Evolutionary conservation across 2,329 filamentous ascomycete species (phyloP), one percentile per base, ranked within the genome.

Genomic region (Trichoderma citrinoviride): DNA sequence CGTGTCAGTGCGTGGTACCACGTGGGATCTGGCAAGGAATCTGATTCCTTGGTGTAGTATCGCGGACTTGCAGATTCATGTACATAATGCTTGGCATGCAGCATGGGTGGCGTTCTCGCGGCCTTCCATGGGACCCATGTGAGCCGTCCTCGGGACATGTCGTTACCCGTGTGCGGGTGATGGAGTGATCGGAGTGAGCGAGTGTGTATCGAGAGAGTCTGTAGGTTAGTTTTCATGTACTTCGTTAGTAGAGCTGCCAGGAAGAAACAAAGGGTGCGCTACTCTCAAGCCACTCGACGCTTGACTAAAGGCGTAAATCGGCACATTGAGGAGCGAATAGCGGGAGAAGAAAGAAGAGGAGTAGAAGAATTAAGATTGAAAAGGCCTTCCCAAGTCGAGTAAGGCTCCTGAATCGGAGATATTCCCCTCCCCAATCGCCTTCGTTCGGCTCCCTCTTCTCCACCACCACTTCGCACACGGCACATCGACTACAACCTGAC

Each of bases 21-120:
- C 57, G 29, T 33, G 57, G 12, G 37, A 61, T 61, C 37, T 61
- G 47, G 29, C 33, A 61, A 53, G 25, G 33, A 50, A 53, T n/a
- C 25, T 21, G 25, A 27, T 29, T 23, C 33, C 46, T n/a, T 52
- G 8, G 33, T 43, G 37, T 29, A 5, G 10, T 44, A 52, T 61
- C 47, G 57, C 27, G 12, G 23, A 41, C 47, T 21, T 61, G 57
- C 37, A 61, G 37, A 43, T 43, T 21, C n/a, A n/a, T 41, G 27
- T 10, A 52, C 52, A 52, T 23, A 53, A 52, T 61, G n/a, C n/a
- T 40, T 44, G 47, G 12, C 23, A 29, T 7, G 7, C 7, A 23
- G 1, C 27, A 14, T 14, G 27, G 37, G 55, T 21, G n/a, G n/a
- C n/a, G 21, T 43, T 23, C 23, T 44, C 14, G 27, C 27, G 12